Conservation (phyloP, 163 green algal species). For the Scenedesmus sp. region DNA sequence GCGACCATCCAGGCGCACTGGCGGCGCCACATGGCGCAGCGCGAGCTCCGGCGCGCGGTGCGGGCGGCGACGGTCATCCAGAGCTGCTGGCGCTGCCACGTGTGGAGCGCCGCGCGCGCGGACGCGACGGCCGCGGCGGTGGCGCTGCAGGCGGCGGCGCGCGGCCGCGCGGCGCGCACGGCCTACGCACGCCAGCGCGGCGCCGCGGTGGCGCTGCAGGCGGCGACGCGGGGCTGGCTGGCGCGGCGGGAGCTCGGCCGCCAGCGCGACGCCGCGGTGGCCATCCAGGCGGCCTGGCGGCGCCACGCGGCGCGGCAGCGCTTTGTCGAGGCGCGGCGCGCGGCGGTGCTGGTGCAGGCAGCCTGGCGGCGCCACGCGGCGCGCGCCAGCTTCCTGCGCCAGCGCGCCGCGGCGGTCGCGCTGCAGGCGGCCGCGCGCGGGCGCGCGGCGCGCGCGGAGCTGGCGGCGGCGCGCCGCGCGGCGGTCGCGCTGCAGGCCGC, state of each 20-base stretch:
- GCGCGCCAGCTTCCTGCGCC: neutral
- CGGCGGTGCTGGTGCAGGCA: slow-evolving; percentile 47
- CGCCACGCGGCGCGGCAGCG: neutral
- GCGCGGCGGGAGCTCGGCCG: slow-evolving; percentile 15
- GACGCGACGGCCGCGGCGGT: neutral
- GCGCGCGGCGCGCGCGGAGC: neutral
- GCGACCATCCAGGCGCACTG: slow-evolving; percentile 46
- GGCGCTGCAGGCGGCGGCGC: neutral
- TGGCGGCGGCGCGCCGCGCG: slow-evolving; percentile 24
- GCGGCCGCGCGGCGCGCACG: neutral
- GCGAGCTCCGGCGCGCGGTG: slow-evolving; percentile 37
- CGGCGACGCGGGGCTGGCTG: slow-evolving; percentile 17
- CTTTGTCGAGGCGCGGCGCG: neutral
- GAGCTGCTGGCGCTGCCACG: slow-evolving; percentile 2
- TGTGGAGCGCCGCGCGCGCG: neutral
- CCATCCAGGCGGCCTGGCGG: slow-evolving; percentile 58
- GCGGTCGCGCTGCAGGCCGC: slow-evolving; percentile 23
- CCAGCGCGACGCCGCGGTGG: slow-evolving; percentile 43
- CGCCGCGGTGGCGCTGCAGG: slow-evolving; percentile 43
- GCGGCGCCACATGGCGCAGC: slow-evolving; percentile 38
- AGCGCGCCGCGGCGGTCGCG: slow-evolving; percentile 4
- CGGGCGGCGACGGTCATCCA: neutral
- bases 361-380: slow-evolving; percentile 4
- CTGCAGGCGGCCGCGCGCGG: slow-evolving; percentile 47
- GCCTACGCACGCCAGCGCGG: slow-evolving; percentile 6